These are phyloP conservation scores for Diutina neorugosa DNA, from an alignment of 1,139 yeast species.

Conservation along the genomic window DNA sequence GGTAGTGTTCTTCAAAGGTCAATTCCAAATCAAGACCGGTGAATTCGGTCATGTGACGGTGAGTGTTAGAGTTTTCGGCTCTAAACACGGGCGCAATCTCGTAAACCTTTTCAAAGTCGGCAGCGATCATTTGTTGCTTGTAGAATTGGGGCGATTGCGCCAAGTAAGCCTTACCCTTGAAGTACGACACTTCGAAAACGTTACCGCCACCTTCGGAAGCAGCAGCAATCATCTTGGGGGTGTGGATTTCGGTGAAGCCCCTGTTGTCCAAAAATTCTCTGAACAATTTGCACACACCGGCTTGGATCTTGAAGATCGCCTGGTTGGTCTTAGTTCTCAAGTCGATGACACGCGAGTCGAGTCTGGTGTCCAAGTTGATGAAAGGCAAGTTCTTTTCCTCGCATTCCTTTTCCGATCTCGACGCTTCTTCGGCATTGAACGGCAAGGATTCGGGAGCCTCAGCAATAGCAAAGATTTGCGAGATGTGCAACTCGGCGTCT, in stretches of 20 bases:
- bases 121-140: conserved; percentile 96
- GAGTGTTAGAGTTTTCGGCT: conserved; percentile 98
- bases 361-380: conserved; percentile 90
- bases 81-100: conserved; percentile 97
- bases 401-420: conserved; percentile 91
- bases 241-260: conserved; percentile 81
- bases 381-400: conserved; percentile 85
- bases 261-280: conserved; percentile 66
- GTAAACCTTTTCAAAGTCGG: conserved; percentile 91
- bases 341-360: conserved; percentile 91
- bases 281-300: conserved; percentile 80
- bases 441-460: conserved; percentile 93
- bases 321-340: conserved; percentile 94
- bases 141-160: conserved; percentile 98
- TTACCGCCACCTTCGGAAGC: conserved; percentile 98
- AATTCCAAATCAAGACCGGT: conserved; percentile 95
- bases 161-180: conserved; percentile 82
- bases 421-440: conserved; percentile 88
- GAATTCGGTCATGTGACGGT: conserved; percentile 98
- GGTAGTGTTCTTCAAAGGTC: conserved; percentile 97
- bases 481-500: conserved; percentile 74
- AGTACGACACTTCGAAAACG: conserved; percentile 86
- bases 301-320: conserved; percentile 88
- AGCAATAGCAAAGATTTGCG: conserved; percentile 62
- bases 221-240: conserved; percentile 91